phyloP scores from a whole-genome alignment of 306 rosid genomes.

The Leucaena leucocephala region DNA sequence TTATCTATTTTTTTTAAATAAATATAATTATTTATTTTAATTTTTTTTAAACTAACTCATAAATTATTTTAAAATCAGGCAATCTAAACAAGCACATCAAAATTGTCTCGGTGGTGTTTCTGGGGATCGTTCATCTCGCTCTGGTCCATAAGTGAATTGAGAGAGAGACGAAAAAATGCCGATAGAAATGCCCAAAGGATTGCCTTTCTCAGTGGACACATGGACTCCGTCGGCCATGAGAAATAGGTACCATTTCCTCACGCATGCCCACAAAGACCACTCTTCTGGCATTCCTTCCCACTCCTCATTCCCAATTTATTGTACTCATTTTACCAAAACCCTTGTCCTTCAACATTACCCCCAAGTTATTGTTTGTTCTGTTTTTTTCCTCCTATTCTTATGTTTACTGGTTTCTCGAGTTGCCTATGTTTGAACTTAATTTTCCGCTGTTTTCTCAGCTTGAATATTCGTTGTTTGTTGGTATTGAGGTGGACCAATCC shows the following conservation, averaged over 20 bases:
- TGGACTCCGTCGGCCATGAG: slow-evolving; percentile 56
- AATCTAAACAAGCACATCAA: too few species aligned
- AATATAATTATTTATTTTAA: too few species aligned
- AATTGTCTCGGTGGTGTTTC: background rate
- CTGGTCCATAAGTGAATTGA: background rate
- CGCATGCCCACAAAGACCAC: slow-evolving; percentile 86
- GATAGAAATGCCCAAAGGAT: slow-evolving; percentile 73
- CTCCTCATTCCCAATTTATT: slow-evolving; percentile 66
- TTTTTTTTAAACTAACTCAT: too few species aligned
- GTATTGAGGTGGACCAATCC: slow-evolving; percentile 60
- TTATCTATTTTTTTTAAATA: too few species aligned
- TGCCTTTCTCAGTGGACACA: slow-evolving; percentile 88
- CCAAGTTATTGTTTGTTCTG: slow-evolving; percentile 34
- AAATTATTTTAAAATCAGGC: too few species aligned
- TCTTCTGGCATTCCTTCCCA: slow-evolving; percentile 54
- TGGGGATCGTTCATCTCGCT: background rate
- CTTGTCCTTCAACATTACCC: slow-evolving; percentile 58
- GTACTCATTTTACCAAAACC: slow-evolving; percentile 60
- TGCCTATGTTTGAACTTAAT: background rate
- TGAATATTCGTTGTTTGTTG: slow-evolving; percentile 51
- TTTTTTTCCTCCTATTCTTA: background rate
- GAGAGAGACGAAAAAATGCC: slow-evolving; percentile 53
- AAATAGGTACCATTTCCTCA: slow-evolving; percentile 73
- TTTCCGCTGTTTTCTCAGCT: slow-evolving; percentile 39
- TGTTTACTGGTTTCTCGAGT: background rate